Evolutionary conservation across 2,329 filamentous ascomycete genomes (phyloP).

Genomic region (Trichoderma koningii): DNA sequence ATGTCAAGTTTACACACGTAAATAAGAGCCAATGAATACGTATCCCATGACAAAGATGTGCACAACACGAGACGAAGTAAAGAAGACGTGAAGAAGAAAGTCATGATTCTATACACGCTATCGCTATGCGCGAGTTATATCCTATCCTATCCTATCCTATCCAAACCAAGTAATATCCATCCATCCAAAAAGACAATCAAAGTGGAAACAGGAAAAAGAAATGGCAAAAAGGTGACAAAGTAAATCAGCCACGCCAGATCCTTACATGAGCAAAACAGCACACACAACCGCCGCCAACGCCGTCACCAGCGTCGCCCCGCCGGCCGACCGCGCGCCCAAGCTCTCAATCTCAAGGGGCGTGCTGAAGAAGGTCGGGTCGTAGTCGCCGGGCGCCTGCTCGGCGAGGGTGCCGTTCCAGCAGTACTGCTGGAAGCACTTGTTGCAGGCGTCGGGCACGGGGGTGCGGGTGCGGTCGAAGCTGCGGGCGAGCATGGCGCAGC

Average conservation of each 20-base stretch:
- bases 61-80: neutral
- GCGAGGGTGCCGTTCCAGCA: conserved; percentile 85
- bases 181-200: neutral
- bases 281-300: conserved; percentile 31
- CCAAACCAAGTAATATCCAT: neutral
- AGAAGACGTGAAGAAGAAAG: neutral
- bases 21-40: too few relatives aligned
- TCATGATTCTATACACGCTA: conserved; percentile 14
- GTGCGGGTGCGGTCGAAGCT: conserved; percentile 73
- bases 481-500: conserved; percentile 80
- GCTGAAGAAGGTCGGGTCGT: conserved; percentile 36
- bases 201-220: neutral
- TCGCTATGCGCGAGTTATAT: conserved; percentile 4
- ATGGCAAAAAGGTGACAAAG: neutral
- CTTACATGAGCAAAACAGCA: conserved; percentile 30
- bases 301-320: conserved; percentile 28
- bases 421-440: conserved; percentile 74
- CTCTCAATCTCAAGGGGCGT: conserved; percentile 33
- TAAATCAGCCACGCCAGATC: neutral
- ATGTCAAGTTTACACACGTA: neutral
- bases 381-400: conserved; percentile 39
- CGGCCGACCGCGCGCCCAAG: conserved; percentile 30
- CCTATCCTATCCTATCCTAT: neutral
- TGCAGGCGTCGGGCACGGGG: conserved; percentile 69
- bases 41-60: neutral